Evolutionary conservation across 139 green algal species (phyloP).

Genomic region (Chlorella sp.): DNA sequence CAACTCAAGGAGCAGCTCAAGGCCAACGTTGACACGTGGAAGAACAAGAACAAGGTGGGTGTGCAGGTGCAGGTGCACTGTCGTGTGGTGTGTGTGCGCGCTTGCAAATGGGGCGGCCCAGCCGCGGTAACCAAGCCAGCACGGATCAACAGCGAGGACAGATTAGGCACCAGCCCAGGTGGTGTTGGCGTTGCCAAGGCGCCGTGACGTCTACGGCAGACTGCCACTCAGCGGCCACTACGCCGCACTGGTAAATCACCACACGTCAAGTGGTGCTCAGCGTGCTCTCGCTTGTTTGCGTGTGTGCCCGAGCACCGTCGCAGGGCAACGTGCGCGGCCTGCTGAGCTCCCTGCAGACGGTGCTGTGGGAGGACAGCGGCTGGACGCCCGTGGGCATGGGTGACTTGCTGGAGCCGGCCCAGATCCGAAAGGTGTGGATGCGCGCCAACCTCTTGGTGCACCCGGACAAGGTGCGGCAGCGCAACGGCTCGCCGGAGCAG

Average conservation of each 20-base stretch:
- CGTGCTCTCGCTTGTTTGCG: slow-evolving; percentile 19
- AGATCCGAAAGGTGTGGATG: slow-evolving; percentile 67
- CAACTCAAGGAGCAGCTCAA: slow-evolving; percentile 48
- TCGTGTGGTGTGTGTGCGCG: neutral
- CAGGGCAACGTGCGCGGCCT: slow-evolving; percentile 86
- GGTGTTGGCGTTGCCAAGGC: too few species aligned
- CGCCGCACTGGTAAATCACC: too few species aligned
- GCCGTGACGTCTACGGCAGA: neutral
- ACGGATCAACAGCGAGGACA: too few species aligned
- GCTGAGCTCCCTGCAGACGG: slow-evolving; percentile 73
- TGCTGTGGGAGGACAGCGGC: slow-evolving; percentile 80
- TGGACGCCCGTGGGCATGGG: slow-evolving; percentile 71
- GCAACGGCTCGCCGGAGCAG: slow-evolving; percentile 73
- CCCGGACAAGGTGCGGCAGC: slow-evolving; percentile 91
- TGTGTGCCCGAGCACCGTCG: too few species aligned
- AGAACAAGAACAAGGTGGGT: slow-evolving; percentile 54
- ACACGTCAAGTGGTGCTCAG: slow-evolving; percentile 7
- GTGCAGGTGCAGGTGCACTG: too few species aligned
- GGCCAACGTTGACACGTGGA: slow-evolving; percentile 65
- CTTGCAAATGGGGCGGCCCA: too few species aligned
- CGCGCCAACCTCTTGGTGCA: slow-evolving; percentile 90
- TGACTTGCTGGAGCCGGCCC: slow-evolving; percentile 73
- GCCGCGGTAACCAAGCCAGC: too few species aligned
- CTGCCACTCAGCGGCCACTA: too few species aligned
- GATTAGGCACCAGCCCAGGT: too few species aligned